These are phyloP conservation scores for Cordyceps fumosorosea DNA, from an alignment of 2,329 filamentous ascomycete genomes.

Conservation along the genomic window DNA sequence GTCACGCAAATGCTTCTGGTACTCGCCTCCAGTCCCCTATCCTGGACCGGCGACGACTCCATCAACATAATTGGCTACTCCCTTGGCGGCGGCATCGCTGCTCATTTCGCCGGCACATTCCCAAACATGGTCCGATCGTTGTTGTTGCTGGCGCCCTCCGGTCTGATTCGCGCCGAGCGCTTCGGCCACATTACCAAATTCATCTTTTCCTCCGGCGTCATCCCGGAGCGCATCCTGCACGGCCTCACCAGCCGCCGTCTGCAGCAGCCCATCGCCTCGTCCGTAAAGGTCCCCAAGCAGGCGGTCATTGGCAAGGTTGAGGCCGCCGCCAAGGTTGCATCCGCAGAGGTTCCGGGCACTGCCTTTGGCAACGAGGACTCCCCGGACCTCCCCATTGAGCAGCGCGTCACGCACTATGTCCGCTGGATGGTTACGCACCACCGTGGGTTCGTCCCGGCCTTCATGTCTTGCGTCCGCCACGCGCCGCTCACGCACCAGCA, in stretches of 20 bases:
- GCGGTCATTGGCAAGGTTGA: slow-evolving; percentile 33
- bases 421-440: slow-evolving; percentile 53
- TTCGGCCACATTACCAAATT: slow-evolving; percentile 44
- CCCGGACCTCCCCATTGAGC: slow-evolving; percentile 35
- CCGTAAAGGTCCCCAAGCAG: slow-evolving; percentile 21
- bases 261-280: slow-evolving; percentile 41
- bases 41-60: slow-evolving; percentile 54
- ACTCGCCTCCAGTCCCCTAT: slow-evolving; percentile 60
- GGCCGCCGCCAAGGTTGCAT: slow-evolving; percentile 29
- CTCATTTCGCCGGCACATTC: slow-evolving; percentile 67
- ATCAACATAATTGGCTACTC: slow-evolving; percentile 74
- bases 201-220: slow-evolving; percentile 47
- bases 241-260: slow-evolving; percentile 42
- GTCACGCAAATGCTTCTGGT: slow-evolving; percentile 64
- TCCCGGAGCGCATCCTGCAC: slow-evolving; percentile 47
- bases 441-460: slow-evolving; percentile 51
- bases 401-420: slow-evolving; percentile 43
- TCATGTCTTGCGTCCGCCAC: slow-evolving; percentile 50
- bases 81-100: slow-evolving; percentile 71
- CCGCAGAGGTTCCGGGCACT: slow-evolving; percentile 22
- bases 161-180: slow-evolving; percentile 56
- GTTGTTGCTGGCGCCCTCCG: slow-evolving; percentile 71
- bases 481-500: slow-evolving; percentile 49
- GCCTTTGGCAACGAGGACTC: slow-evolving; percentile 7
- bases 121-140: slow-evolving; percentile 62